Conservation (phyloP, 371 early-diverging fungal species). For the Mortierella sp. region DNA sequence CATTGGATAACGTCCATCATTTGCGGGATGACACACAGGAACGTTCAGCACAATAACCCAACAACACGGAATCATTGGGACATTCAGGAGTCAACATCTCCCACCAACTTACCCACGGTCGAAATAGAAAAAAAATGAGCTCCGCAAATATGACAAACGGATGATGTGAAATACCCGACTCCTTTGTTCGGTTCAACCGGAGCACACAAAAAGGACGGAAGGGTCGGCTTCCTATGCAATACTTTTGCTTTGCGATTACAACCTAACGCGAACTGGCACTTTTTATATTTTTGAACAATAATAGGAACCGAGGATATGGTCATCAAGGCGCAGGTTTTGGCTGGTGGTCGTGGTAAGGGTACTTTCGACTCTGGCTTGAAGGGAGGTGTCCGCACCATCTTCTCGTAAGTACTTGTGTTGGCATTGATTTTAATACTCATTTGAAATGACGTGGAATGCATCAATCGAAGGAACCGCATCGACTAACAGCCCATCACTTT, state of each 20-base stretch:
- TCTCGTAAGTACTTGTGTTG: conserved; percentile 78
- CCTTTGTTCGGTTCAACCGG: not conserved
- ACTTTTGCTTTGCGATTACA: not conserved
- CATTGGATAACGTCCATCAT: not conserved
- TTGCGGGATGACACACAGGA: not conserved
- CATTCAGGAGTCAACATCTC: not conserved
- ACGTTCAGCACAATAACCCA: not conserved
- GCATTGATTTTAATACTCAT: not conserved
- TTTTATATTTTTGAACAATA: not conserved
- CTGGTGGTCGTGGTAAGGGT: conserved; percentile 99
- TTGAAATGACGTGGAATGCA: not conserved
- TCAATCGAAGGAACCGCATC: not conserved
- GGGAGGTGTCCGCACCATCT: conserved; percentile 97
- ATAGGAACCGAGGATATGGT: conserved; percentile 90
- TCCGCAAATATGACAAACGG: not conserved
- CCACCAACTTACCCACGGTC: conserved; percentile 1
- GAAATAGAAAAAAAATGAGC: not conserved
- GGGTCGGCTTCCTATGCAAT: no score
- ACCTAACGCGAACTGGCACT: not conserved
- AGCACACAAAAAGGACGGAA: not conserved
- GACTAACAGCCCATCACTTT: not conserved
- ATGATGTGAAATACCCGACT: conserved; percentile 5
- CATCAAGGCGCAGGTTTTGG: conserved; percentile 99
- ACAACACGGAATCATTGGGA: conserved; percentile 5
- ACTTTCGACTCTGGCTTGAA: conserved; percentile 94